Evolutionary conservation across 805 yeast genomes (phyloP), one percentile per base, ranked within the genome.

Genomic region (Nakazawaea sp.): DNA sequence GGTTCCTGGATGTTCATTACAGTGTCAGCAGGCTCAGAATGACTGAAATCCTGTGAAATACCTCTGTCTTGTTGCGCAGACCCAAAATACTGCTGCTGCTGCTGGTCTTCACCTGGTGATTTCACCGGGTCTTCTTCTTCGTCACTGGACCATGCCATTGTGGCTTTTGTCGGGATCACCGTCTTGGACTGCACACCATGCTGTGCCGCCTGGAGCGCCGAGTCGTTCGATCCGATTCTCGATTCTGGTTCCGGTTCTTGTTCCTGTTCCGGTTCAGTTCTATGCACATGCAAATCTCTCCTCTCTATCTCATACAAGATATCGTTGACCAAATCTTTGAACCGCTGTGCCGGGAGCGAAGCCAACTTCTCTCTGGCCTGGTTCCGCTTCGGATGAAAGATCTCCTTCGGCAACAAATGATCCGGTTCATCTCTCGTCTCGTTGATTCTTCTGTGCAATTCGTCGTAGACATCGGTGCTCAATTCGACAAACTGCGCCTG

Each of bases 381-480:
- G 54, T 92, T 94, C 52, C 99, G 74, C 54, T 88, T 89, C 30
- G 95, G 89, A 58, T 92, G 98, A 61, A 86, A 87, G 15, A 71
- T 68, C 5, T 73, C 66, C 49, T 76, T 75, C 5, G 95, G 89
- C 27, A 78, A 66, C 36, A 90, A 66, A 50, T 71, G 77, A 38
- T 74, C 77, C 1, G 83, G 78, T 45, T 73, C 75, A 21, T 71
- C 66, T 35, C 72, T 63, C 27, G 72, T 66, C 46, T 78, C 81
- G n/a, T 42, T 43, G 27, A 73, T 70, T 45, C 99, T 71, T 52
- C 99, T 74, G 50, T 77, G 76, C 43, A 92, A 64, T 58, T 92
- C 98, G 59, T 92, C 98, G 55, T 78, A 83, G 10, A 92, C 97
- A 56, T 92, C 99, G 3, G 96, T 88, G 46, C 94, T 77, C 41